Base-by-base conservation (phyloP, 164 flowering plant genomes). In the Amborella trichopoda region DNA sequence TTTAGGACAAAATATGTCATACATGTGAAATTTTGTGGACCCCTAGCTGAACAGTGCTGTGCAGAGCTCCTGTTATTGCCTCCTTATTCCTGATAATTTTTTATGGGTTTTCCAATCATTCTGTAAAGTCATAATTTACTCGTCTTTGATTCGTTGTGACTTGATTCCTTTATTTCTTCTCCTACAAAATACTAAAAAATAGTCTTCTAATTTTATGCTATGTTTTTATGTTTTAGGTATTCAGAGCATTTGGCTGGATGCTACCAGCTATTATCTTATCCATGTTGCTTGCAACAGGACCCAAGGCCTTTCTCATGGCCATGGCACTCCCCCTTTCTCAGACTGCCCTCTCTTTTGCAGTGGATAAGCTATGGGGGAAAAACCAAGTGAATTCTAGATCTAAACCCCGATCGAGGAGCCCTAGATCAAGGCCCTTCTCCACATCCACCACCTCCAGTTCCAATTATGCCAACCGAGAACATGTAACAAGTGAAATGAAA, bases 231-330 rank as follows among this genome's bases (percentile, higher is more conserved):
- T n/a, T n/a, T n/a, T n/a, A 86, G 96, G 93, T 76, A 4, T 68
- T 83, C 50, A 65, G 60, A 50, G 67, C 83, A 46, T 91, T 53
- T 42, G 95, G 94, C 18, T 83, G 83, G 91, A 19, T 56, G 48
- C 77, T 80, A 56, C 98, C 93, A n/a, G 20, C 54, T 27, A 67
- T 83, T 26, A 12, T 86, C 28, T 0, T 72, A 30, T 76, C 94
- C 3, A 19, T 58, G 62, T 56, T 91, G 30, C 49, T 78, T 14
- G 59, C 77, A 11, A 50, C 71, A 2, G 98, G 94, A 13, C 80
- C 75, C 18, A 83, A 83, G 59, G 87, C 95, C 46, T 81, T 90
- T 51, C 65, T 86, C 21, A 48, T 73, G 80, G 73, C 94, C 23
- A 51, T 81, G 33, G 86, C 77, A 40, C 44, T 81, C 41, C 69